A percentile compares a stretch with the other conserved stretches of the same genome.
phyloP scores from a whole-genome alignment of 73 alveolate species.

The Paramecium primaurelia region DNA sequence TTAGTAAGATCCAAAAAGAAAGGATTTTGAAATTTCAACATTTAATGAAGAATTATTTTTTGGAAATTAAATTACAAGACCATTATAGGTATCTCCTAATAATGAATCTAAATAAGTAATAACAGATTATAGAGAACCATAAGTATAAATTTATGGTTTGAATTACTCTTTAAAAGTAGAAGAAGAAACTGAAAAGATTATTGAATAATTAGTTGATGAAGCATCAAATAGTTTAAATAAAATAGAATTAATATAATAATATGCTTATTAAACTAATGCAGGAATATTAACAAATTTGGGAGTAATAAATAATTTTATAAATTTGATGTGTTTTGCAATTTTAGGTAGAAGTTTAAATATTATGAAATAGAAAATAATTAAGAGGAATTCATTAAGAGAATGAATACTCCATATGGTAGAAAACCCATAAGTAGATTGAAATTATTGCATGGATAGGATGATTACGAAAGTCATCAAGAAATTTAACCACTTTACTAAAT shows the following conservation, averaged over 20 bases:
- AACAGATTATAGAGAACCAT: neutral
- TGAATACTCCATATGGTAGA: slow-evolving; percentile 54
- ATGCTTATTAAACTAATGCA: neutral
- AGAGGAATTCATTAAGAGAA: neutral
- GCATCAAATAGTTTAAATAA: neutral
- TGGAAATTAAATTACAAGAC: neutral
- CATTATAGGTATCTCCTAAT: slow-evolving; percentile 1
- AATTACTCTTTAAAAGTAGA: neutral
- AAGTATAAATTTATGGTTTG: neutral
- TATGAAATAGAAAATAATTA: neutral
- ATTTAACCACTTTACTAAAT: neutral
- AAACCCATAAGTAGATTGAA: slow-evolving; percentile 43
- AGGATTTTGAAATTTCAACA: neutral
- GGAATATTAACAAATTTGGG: neutral
- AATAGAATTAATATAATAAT: neutral
- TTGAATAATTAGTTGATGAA: neutral
- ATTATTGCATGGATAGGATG: slow-evolving; percentile 42
- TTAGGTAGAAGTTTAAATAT: neutral
- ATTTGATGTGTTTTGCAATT: neutral
- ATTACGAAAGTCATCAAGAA: neutral
- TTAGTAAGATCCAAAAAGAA: neutral
- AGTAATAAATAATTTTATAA: neutral
- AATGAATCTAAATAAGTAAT: neutral
- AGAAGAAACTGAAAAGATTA: neutral
- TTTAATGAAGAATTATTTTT: neutral